Conservation (phyloP, 352 stramenopile genomes). For the Phytopythium mirpurense region DNA sequence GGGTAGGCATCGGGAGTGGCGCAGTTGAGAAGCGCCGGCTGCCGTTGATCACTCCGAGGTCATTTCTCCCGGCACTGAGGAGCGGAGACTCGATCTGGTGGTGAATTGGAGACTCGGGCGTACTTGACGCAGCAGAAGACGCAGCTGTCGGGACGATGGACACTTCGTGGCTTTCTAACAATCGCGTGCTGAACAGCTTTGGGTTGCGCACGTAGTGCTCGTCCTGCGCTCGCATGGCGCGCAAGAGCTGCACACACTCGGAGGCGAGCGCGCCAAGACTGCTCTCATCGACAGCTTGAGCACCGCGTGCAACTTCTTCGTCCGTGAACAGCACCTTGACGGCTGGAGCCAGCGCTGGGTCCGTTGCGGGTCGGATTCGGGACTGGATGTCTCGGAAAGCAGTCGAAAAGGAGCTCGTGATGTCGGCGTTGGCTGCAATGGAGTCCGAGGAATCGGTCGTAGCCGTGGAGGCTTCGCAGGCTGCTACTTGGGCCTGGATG, state of each 20-base stretch:
- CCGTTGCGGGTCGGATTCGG: not conserved
- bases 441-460: not conserved
- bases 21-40: slow-evolving; percentile 27
- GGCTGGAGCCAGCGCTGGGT: not conserved
- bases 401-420: not conserved
- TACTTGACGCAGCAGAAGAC: not conserved
- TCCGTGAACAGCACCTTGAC: slow-evolving; percentile 1
- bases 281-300: not conserved
- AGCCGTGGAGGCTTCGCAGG: not conserved
- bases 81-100: not conserved
- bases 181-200: slow-evolving; percentile 61
- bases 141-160: slow-evolving; percentile 29
- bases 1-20: slow-evolving; percentile 4
- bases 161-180: slow-evolving; percentile 61
- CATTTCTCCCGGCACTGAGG: slow-evolving; percentile 12
- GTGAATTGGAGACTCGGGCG: not conserved
- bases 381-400: not conserved
- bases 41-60: slow-evolving; percentile 49
- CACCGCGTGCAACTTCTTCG: not conserved
- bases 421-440: not conserved
- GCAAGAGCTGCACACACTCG: slow-evolving; percentile 30
- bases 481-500: not conserved
- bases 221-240: slow-evolving; percentile 42
- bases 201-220: slow-evolving; percentile 58
- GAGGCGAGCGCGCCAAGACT: not conserved